Conservation (phyloP, 2,329 filamentous ascomycete genomes). For the Botryotinia globosa region DNA sequence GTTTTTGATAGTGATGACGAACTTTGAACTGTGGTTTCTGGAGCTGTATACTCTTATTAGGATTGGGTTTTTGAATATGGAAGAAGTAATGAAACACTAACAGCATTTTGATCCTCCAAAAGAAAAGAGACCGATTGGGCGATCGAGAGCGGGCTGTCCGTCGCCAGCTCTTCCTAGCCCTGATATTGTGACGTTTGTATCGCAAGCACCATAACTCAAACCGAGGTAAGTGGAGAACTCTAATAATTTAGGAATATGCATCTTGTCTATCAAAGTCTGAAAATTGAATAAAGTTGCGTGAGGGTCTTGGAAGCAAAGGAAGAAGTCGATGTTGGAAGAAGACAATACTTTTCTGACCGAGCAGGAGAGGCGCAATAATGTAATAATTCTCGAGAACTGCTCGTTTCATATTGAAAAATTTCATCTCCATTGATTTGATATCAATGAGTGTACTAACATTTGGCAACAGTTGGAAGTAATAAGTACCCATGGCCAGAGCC, state of each 20-base stretch:
- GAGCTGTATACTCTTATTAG: background rate
- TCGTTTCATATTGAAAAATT: constrained; percentile 7
- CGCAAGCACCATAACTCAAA: background rate
- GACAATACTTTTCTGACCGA: background rate
- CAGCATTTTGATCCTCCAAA: constrained; percentile 11
- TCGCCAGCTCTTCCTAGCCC: constrained; percentile 3
- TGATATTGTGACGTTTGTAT: constrained; percentile 16
- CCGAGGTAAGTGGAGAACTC: background rate
- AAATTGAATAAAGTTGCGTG: background rate
- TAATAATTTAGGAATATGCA: background rate
- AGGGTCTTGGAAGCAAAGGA: background rate
- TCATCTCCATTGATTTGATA: background rate
- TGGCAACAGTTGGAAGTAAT: constrained; percentile 10
- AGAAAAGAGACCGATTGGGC: background rate
- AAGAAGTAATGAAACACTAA: background rate
- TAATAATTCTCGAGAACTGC: background rate
- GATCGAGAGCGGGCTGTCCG: constrained; percentile 2
- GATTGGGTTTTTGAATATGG: no score
- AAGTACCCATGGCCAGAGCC: constrained; percentile 10
- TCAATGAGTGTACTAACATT: background rate
- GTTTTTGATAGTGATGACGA: background rate
- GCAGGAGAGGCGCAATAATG: background rate
- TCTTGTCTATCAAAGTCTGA: background rate
- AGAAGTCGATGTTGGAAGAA: background rate
- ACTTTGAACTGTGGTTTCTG: background rate